Conservation (phyloP, 768 basidiomycete species). For the Amanita rubescens region DNA sequence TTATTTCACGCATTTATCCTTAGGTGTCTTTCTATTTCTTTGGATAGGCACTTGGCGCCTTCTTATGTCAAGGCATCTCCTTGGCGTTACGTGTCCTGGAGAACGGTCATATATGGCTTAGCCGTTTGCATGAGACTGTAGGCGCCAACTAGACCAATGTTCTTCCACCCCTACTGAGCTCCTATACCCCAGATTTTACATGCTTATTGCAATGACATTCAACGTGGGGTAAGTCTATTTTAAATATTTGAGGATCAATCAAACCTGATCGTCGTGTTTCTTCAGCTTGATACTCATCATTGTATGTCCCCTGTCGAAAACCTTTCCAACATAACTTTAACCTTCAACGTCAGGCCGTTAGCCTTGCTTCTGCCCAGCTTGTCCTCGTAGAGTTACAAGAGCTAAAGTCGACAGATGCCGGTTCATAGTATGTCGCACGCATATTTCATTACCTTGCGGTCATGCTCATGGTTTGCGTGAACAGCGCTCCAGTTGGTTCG, state of each 20-base stretch:
- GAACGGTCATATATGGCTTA: constrained; percentile 45
- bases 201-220: constrained; percentile 69
- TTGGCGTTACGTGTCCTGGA: constrained; percentile 43
- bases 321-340: constrained; percentile 1
- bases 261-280: constrained; percentile 1
- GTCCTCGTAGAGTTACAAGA: constrained; percentile 33
- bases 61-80: constrained; percentile 31
- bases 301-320: constrained; percentile 25
- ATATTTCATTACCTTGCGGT: not conserved
- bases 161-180: not conserved
- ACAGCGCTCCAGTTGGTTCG: constrained; percentile 11
- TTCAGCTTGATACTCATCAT: constrained; percentile 42
- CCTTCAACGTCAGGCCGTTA: constrained; percentile 35
- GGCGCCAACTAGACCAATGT: constrained; percentile 19
- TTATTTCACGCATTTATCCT: not conserved
- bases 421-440: not conserved
- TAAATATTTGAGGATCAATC: not conserved
- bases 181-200: constrained; percentile 43
- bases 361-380: constrained; percentile 54
- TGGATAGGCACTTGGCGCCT: constrained; percentile 45
- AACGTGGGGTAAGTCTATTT: constrained; percentile 49
- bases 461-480: not conserved
- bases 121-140: constrained; percentile 59
- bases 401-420: constrained; percentile 7
- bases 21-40: constrained; percentile 44